Conservation (phyloP, 495 filamentous ascomycete species). For the Hyphodiscus hymeniophilus region DNA sequence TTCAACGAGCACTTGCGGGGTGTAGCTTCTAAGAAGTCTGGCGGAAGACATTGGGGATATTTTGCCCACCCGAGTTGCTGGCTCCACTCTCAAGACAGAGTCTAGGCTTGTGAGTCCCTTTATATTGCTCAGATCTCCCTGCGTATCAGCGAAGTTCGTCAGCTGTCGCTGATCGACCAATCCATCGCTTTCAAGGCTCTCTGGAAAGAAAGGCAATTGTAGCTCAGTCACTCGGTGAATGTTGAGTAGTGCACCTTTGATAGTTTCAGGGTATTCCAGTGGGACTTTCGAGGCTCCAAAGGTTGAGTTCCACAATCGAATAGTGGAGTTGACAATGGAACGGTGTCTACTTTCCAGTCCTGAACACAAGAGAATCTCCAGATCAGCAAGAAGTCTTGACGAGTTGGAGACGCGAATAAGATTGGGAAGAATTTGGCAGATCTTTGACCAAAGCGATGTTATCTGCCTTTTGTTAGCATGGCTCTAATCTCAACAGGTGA, state of each 20-base stretch:
- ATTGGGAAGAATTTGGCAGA: constrained; percentile 23
- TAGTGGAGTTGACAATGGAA: constrained; percentile 40
- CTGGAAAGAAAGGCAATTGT: constrained; percentile 36
- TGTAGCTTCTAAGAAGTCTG: constrained; percentile 10
- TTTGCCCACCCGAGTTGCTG: not conserved
- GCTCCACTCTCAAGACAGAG: constrained; percentile 1
- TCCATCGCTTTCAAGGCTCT: constrained; percentile 25
- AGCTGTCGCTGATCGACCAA: constrained; percentile 10
- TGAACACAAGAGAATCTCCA: constrained; percentile 46
- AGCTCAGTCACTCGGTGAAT: constrained; percentile 38
- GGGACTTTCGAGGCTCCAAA: constrained; percentile 37
- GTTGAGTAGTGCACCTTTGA: constrained; percentile 39
- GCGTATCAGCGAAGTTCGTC: constrained; percentile 10
- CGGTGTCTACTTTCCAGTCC: constrained; percentile 49
- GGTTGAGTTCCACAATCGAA: constrained; percentile 51
- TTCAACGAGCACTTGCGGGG: constrained; percentile 14
- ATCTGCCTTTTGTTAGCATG: constrained; percentile 15
- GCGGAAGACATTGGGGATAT: not conserved
- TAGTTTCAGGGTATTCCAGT: constrained; percentile 36
- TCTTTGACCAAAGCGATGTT: constrained; percentile 34
- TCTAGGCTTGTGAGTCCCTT: not conserved
- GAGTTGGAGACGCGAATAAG: constrained; percentile 15
- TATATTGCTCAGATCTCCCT: constrained; percentile 8
- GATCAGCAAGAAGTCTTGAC: constrained; percentile 30
- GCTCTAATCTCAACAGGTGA: not conserved